A percentile compares a stretch with the other conserved stretches of the same genome.
Evolutionary conservation across 805 yeast species (phyloP).

Genomic region (Candida anglica): DNA sequence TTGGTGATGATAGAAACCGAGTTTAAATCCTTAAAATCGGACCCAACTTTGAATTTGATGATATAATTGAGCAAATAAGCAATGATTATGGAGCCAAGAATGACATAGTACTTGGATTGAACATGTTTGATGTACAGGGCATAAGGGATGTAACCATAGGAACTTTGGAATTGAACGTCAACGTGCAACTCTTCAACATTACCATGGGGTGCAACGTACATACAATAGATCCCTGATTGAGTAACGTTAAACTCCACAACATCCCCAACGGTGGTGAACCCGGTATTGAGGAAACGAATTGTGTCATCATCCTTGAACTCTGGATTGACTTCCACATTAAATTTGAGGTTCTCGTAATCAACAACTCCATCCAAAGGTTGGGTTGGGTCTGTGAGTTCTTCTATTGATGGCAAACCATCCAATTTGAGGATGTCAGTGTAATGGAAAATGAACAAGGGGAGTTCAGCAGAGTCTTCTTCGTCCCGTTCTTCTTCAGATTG

Average conservation of each 20-base stretch:
- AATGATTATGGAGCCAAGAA: conserved; percentile 13
- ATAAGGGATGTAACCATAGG: conserved; percentile 22
- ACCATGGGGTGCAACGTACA: conserved; percentile 21
- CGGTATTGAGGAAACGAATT: background rate
- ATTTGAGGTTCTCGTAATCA: too few species aligned
- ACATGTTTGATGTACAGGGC: conserved; percentile 13
- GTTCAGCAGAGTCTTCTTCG: too few species aligned
- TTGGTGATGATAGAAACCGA: conserved; percentile 24
- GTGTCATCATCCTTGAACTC: too few species aligned
- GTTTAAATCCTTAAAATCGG: conserved; percentile 22
- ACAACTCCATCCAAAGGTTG: too few species aligned
- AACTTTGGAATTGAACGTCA: conserved; percentile 3
- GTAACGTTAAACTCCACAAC: conserved; percentile 12
- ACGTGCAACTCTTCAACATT: conserved; percentile 9
- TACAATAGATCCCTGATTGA: conserved; percentile 26
- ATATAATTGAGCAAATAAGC: conserved; percentile 21
- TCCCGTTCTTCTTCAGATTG: too few species aligned
- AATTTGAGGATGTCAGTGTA: conserved; percentile 18
- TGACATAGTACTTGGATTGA: conserved; percentile 9
- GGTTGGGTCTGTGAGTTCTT: too few species aligned
- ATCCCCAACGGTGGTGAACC: background rate
- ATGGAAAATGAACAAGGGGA: conserved; percentile 16
- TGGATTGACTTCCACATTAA: too few species aligned
- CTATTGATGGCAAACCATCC: too few species aligned
- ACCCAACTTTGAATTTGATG: conserved; percentile 20